These are phyloP conservation scores for Pseudogymnoascus sp. DNA, from an alignment of 2,329 filamentous ascomycete species.

Conservation along the genomic window DNA sequence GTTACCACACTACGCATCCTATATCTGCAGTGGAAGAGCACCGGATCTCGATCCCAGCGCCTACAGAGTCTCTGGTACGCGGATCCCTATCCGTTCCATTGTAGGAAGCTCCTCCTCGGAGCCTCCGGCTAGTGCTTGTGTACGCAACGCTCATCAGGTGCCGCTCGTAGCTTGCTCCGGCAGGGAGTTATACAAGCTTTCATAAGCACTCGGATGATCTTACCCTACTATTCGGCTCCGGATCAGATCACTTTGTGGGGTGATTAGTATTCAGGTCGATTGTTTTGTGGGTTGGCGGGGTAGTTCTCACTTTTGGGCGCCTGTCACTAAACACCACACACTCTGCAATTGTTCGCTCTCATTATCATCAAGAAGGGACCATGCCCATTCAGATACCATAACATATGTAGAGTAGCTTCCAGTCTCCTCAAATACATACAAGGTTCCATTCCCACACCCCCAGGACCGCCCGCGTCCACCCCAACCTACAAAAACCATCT, in stretches of 20 bases:
- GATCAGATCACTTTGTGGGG: not conserved
- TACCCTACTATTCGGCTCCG: not conserved
- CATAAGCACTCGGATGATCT: not conserved
- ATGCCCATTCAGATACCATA: not conserved
- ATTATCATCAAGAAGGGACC: not conserved
- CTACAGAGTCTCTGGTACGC: not conserved
- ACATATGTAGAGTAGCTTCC: not conserved
- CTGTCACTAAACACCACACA: not conserved
- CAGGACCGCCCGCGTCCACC: not conserved
- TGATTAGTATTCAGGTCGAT: not conserved
- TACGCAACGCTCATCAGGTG: not conserved
- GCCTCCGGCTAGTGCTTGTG: not conserved
- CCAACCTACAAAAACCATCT: conserved; percentile 44
- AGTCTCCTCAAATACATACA: not conserved
- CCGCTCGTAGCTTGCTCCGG: not conserved
- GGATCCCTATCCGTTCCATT: not conserved
- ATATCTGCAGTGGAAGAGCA: not conserved
- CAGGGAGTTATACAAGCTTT: not conserved
- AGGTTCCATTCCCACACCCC: not conserved
- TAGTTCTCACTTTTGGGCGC: not conserved
- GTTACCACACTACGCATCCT: not conserved
- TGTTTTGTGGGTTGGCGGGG: not conserved
- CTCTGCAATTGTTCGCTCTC: not conserved
- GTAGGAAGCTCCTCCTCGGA: not conserved
- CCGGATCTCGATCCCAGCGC: not conserved